Evolutionary conservation across 306 rosid species (phyloP), one percentile per base, ranked within the genome.

Genomic region (Acacia acuminata): DNA sequence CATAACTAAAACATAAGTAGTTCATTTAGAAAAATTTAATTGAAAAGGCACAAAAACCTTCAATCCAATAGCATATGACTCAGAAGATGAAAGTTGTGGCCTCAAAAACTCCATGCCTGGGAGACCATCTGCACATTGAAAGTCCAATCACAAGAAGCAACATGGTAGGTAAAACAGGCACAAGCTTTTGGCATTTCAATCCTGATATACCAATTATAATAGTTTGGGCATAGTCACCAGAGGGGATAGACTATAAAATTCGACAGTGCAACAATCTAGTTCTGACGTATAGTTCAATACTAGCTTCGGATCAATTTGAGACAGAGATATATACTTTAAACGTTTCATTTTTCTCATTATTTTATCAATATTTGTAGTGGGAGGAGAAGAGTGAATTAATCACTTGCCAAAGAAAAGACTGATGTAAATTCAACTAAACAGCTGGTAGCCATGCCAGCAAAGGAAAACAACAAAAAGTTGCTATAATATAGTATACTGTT

Each of bases 11-110:
- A 56, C 16, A 17, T 22, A 40, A 65, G 47, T 20, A 66, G 40
- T 13, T 44, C 34, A 55, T 56, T 25, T 40, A 38, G 4, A 66
- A 16, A 27, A 77, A 65, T 19, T 22, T 53, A 67, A 3, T 43
- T 51, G 65, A 75, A 27, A 82, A 80, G 73, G 44, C 45, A 65
- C 13, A 48, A 65, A 72, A 84, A 94, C 97, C 98, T 94, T 90
- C 22, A 86, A 81, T 47, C 84, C 79, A 63, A 79, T 80, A 56
- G 86, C 53, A 86, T 85, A 84, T 36, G 94, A 83, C 73, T 78
- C 61, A 10, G 87, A 89, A 78, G 93, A 85, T 60, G 92, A 86
- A 50, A 90, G 76, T 19, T 80, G 89, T 2, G 85, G 88, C 68
- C 82, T 77, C 79, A 76, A 88, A 69, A 86, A 75, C 81, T 86